These are phyloP conservation scores for Hydnomerulius pinastri DNA, from an alignment of 768 basidiomycete genomes.

Conservation along the genomic window DNA sequence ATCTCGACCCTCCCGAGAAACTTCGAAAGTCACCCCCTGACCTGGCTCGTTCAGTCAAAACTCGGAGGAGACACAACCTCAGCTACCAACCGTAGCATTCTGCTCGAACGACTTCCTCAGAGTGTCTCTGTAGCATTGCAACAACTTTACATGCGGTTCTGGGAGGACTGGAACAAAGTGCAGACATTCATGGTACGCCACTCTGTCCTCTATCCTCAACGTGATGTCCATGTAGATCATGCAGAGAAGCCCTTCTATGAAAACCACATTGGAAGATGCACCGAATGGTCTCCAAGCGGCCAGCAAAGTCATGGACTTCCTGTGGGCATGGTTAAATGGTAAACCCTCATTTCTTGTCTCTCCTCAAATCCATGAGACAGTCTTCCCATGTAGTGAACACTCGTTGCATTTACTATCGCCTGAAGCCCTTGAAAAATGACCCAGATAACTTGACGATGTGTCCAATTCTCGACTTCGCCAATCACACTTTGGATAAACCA, in stretches of 20 bases:
- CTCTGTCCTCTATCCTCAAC: not conserved
- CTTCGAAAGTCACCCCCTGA: constrained; percentile 82
- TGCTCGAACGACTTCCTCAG: constrained; percentile 52
- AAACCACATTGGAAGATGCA: not conserved
- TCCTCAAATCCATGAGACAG: constrained; percentile 1
- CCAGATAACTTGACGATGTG: constrained; percentile 84
- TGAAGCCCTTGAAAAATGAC: constrained; percentile 48
- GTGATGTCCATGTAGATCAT: not conserved
- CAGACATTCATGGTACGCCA: constrained; percentile 53
- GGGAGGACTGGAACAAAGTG: constrained; percentile 59
- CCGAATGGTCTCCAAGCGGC: constrained; percentile 2
- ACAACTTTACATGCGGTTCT: constrained; percentile 49
- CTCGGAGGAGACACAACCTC: constrained; percentile 5
- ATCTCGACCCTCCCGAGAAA: constrained; percentile 73
- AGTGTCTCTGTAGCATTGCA: constrained; percentile 43
- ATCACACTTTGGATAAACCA: constrained; percentile 55
- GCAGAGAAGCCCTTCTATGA: constrained; percentile 8
- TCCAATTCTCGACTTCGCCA: constrained; percentile 90
- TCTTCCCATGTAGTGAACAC: constrained; percentile 72
- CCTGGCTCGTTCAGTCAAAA: constrained; percentile 55
- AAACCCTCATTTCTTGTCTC: constrained; percentile 21
- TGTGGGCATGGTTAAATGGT: constrained; percentile 97
- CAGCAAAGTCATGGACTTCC: constrained; percentile 43
- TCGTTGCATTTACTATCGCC: constrained; percentile 77
- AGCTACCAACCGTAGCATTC: constrained; percentile 15